These are phyloP conservation scores for Botrytis byssoidea DNA, from an alignment of 2,329 filamentous ascomycete species.

Conservation along the genomic window DNA sequence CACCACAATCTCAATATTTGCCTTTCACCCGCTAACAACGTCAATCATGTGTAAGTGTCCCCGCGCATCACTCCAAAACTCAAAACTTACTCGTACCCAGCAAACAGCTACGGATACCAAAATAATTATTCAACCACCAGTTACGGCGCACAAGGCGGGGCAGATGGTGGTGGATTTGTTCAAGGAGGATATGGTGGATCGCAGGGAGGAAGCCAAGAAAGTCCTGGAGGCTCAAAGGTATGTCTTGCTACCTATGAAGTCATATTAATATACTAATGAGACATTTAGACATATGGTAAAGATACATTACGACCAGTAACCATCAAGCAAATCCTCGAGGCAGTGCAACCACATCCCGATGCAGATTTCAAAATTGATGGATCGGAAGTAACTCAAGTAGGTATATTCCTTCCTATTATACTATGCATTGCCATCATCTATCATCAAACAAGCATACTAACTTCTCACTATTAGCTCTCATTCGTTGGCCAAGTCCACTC, in stretches of 20 bases:
- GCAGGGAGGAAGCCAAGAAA: conserved; percentile 56
- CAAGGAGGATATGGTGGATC: conserved; percentile 47
- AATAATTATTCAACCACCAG: conserved; percentile 33
- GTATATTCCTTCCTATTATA: background rate
- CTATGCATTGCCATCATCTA: background rate
- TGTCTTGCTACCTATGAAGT: background rate
- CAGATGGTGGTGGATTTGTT: conserved; percentile 62
- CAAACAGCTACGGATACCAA: conserved; percentile 35
- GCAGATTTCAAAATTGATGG: conserved; percentile 84
- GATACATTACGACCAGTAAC: conserved; percentile 91
- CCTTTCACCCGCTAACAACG: background rate
- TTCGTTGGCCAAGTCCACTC: conserved; percentile 89
- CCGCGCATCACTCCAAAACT: too few species aligned
- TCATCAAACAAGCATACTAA: conserved; percentile 5
- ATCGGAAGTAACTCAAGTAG: conserved; percentile 60
- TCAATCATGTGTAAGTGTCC: conserved; percentile 7
- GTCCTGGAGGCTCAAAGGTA: conserved; percentile 48
- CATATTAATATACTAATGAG: conserved; percentile 4
- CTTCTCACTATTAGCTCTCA: conserved; percentile 57
- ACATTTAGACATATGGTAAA: conserved; percentile 56
- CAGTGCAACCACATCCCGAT: conserved; percentile 70
- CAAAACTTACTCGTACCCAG: background rate
- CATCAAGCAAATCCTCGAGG: conserved; percentile 89
- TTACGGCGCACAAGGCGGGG: conserved; percentile 53
- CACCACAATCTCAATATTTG: background rate